These are phyloP conservation scores for Mortierella sp. DNA, from an alignment of 371 early-diverging fungal species.

Conservation along the genomic window DNA sequence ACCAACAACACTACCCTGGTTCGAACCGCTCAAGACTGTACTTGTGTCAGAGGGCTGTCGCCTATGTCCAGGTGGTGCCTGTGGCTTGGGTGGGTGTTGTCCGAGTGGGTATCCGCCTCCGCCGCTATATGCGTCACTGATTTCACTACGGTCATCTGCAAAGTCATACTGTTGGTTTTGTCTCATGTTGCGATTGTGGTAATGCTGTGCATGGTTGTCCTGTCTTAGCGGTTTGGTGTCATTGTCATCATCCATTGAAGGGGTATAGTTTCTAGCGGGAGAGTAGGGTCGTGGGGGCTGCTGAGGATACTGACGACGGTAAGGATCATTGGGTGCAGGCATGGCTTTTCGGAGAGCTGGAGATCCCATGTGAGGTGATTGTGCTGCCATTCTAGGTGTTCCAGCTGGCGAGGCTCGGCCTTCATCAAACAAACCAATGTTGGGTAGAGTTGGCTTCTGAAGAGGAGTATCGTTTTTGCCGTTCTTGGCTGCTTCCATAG, in stretches of 20 bases:
- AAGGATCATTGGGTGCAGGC: conserved; percentile 45
- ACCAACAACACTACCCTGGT: conserved; percentile 50
- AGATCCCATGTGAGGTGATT: conserved; percentile 43
- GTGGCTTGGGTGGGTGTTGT: conserved; percentile 30
- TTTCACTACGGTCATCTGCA: conserved; percentile 49
- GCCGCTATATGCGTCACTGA: conserved; percentile 46
- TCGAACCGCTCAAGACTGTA: conserved; percentile 53
- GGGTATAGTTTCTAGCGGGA: conserved; percentile 50
- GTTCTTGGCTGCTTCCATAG: conserved; percentile 48
- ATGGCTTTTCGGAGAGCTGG: conserved; percentile 42
- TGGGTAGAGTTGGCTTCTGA: conserved; percentile 46
- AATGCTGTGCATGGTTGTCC: conserved; percentile 51
- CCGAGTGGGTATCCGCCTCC: conserved; percentile 31
- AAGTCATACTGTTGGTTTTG: conserved; percentile 48
- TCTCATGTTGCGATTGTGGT: conserved; percentile 46
- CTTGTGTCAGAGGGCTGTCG: conserved; percentile 52
- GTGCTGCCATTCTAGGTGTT: conserved; percentile 35
- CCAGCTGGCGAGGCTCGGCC: conserved; percentile 35
- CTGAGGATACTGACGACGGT: conserved; percentile 48
- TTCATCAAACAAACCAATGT: conserved; percentile 42
- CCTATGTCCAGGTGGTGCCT: conserved; percentile 16
- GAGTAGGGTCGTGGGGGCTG: conserved; percentile 45
- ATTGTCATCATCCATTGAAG: conserved; percentile 45
- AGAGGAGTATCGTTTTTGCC: conserved; percentile 39
- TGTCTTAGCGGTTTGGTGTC: conserved; percentile 48